Base-by-base conservation (phyloP, 2,329 filamentous ascomycete species). In the Clathrospora elynae region DNA sequence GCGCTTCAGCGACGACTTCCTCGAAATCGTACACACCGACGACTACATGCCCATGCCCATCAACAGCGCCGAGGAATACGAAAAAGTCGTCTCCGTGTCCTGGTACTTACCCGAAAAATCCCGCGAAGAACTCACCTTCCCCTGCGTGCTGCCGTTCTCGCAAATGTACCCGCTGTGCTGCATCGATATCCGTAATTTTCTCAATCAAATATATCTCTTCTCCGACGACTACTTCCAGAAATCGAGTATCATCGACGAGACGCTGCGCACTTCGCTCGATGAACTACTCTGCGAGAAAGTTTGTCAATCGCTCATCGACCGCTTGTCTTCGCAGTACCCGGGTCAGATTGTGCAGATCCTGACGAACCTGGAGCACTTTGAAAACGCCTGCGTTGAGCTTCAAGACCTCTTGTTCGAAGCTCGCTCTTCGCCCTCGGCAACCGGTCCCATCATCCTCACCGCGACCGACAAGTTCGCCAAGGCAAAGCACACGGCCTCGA, bases 1-100 rank as follows among this genome's bases (percentile, higher is more conserved):
- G 48, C 83, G 90, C 31, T 99, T 97, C 64, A 95, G 90, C 66
- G 88, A 95, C 55, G 92, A 97, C 70, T 99, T 99, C 66, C 87
- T 95, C 67, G 92, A 97, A 74, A 86, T 87, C 56, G 82, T 87
- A 16, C 78, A 88, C n/a, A 96, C 90, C 1, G 93, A 99, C 67
- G 93, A 99, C 71, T 99, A 99, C 71, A 99, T 99, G 92, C 95
- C 93, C 2, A 97, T 99, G 93, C 88, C 90, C 2, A 95, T 97
- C 67, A 89, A 90, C 61, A 90, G 87, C 13, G 73, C 80, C 11
- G 91, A 96, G 59, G 91, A 97, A 63, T 97, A 95, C 65, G 89
- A 95, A 61, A 96, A 96, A 62, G 92, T 99, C 23, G 83, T 96
- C 53, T 93, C 90, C 49, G 90, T 97, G 47, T 95, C 88, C 73